A percentile compares a stretch with the other conserved stretches of the same genome.
phyloP scores from a whole-genome alignment of 768 basidiomycete genomes.

The Leucocoprinus birnbaumii region DNA sequence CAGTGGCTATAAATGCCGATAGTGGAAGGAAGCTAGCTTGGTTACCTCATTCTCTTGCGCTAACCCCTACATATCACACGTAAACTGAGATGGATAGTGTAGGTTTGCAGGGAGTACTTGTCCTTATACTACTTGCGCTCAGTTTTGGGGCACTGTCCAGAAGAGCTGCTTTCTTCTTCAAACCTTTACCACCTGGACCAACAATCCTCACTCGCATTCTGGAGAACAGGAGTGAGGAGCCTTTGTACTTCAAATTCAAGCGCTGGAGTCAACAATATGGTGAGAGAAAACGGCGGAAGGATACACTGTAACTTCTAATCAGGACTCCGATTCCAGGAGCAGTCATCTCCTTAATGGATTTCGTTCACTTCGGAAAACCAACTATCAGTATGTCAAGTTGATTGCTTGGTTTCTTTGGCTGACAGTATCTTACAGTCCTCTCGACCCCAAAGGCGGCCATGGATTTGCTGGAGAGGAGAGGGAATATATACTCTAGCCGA shows the following conservation, averaged over 20 bases:
- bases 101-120: too few species aligned
- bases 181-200: slow-evolving; percentile 4
- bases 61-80: too few species aligned
- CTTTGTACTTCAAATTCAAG: neutral
- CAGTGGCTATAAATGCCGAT: too few species aligned
- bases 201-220: slow-evolving; percentile 1
- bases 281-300: neutral
- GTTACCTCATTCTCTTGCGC: too few species aligned
- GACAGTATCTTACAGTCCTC: slow-evolving; percentile 12
- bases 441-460: slow-evolving; percentile 24
- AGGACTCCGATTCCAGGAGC: neutral
- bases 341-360: slow-evolving; percentile 4
- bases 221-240: neutral
- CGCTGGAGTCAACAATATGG: slow-evolving; percentile 6
- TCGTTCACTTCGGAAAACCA: slow-evolving; percentile 6
- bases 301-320: too few species aligned
- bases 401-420: neutral
- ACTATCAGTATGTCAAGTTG: neutral
- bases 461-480: slow-evolving; percentile 28
- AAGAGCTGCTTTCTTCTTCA: neutral
- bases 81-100: too few species aligned
- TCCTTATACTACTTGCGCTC: neutral
- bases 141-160: neutral
- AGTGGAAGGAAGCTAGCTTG: too few species aligned
- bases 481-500: slow-evolving; percentile 29